These are phyloP conservation scores for Jatropha multifida DNA, from an alignment of 441 rosid genomes.

Conservation along the genomic window DNA sequence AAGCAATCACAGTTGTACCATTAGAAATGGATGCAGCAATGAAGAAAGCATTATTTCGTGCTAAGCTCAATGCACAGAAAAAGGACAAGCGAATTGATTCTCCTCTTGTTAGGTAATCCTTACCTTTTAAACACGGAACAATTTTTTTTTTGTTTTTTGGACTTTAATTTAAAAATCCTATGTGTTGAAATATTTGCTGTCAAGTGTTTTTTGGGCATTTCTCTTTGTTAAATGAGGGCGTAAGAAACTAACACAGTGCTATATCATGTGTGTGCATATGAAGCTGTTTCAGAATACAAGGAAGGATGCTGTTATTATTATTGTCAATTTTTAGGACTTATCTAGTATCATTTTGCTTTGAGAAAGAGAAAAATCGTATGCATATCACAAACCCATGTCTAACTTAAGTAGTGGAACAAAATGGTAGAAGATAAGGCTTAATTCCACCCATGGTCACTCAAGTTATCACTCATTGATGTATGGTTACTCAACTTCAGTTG, in stretches of 20 bases:
- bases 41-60: slow-evolving; percentile 79
- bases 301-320: background rate
- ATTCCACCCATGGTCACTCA: no score
- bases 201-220: no score
- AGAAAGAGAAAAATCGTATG: no score
- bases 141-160: background rate
- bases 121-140: background rate
- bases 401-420: no score
- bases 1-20: background rate
- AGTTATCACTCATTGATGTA: no score
- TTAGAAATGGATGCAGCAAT: slow-evolving; percentile 64
- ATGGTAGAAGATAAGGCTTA: background rate
- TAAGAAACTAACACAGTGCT: background rate
- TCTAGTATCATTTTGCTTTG: no score
- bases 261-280: no score
- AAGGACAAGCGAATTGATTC: slow-evolving; percentile 77
- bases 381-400: no score
- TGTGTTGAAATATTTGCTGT: no score
- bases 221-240: background rate
- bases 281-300: background rate
- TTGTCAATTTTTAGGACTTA: background rate
- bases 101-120: slow-evolving; percentile 69
- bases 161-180: background rate
- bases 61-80: slow-evolving; percentile 79
- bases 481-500: no score